Percentiles rank a stretch among this genome's conserved stretches.
phyloP scores from a whole-genome alignment of 1,284 basidiomycete genomes.

The Irpex sp. region DNA sequence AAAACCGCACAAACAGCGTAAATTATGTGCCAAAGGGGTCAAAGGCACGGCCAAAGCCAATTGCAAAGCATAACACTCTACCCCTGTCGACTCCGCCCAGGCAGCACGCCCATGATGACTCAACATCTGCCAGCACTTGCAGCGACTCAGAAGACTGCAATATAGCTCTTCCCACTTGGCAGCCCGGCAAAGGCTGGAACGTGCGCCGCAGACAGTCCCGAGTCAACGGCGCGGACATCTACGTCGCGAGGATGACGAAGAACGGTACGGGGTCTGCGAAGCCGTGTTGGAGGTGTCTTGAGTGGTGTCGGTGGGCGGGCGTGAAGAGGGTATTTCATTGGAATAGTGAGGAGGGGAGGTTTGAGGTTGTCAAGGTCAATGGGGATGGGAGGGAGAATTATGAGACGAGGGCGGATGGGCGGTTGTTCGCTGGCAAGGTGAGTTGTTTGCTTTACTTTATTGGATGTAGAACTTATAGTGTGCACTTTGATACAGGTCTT shows the following conservation, averaged over 20 bases:
- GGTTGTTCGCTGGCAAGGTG: conserved; percentile 38
- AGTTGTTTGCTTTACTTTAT: conserved; percentile 6
- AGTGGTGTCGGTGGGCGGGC: conserved; percentile 55
- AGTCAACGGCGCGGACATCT: conserved; percentile 49
- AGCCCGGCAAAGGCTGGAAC: conserved; percentile 27
- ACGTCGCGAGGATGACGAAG: conserved; percentile 48
- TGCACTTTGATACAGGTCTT: background rate
- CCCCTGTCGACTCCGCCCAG: background rate
- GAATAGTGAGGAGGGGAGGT: conserved; percentile 37
- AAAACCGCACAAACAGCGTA: conserved; percentile 23
- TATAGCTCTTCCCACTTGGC: conserved; percentile 1
- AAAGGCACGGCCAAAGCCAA: background rate
- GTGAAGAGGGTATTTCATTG: conserved; percentile 54
- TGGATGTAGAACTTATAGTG: background rate
- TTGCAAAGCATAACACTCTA: conserved; percentile 14
- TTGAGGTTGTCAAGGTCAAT: conserved; percentile 50
- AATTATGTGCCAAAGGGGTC: conserved; percentile 20
- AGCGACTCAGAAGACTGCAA: conserved; percentile 1
- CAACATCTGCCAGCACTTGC: background rate
- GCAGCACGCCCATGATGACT: background rate
- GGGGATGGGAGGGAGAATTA: conserved; percentile 36
- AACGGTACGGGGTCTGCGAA: conserved; percentile 41
- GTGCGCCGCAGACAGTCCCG: conserved; percentile 35
- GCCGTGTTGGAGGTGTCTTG: conserved; percentile 50
- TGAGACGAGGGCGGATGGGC: conserved; percentile 42